These are phyloP conservation scores for Diospyros kaki DNA, from an alignment of 148 eudicot genomes.

Conservation along the genomic window DNA sequence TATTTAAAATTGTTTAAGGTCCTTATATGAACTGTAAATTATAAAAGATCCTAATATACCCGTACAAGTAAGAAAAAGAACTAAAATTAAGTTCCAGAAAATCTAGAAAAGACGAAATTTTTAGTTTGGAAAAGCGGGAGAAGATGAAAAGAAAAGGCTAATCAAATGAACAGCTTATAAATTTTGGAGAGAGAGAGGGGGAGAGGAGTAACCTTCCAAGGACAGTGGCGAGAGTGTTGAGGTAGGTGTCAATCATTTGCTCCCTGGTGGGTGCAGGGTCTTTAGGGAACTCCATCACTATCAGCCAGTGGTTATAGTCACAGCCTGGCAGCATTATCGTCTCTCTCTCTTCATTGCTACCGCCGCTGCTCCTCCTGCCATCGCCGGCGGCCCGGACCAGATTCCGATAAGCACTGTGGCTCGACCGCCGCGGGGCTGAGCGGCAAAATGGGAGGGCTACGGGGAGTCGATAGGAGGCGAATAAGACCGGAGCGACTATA, in stretches of 20 bases:
- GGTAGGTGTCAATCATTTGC: slow-evolving; percentile 89
- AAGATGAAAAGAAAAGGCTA: too few relatives aligned
- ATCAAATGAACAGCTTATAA: too few relatives aligned
- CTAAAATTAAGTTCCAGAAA: too few relatives aligned
- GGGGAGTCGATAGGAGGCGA: slow-evolving; percentile 5
- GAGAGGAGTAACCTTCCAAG: slow-evolving; percentile 57
- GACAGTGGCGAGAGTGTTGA: slow-evolving; percentile 73
- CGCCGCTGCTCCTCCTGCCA: slow-evolving; percentile 33
- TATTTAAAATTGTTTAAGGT: too few relatives aligned
- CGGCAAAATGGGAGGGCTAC: slow-evolving; percentile 3
- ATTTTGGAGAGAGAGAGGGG: not conserved
- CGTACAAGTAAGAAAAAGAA: too few relatives aligned
- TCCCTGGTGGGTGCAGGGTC: slow-evolving; percentile 91
- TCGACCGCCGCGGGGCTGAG: slow-evolving; percentile 14
- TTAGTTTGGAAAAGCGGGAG: too few relatives aligned
- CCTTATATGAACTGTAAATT: too few relatives aligned
- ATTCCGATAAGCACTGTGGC: not conserved
- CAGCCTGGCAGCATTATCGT: slow-evolving; percentile 85
- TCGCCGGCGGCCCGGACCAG: slow-evolving; percentile 25
- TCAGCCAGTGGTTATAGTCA: slow-evolving; percentile 94
- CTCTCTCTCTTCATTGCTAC: slow-evolving; percentile 53
- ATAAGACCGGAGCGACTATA: slow-evolving; percentile 12
- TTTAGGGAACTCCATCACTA: slow-evolving; percentile 92
- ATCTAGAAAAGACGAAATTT: too few relatives aligned
- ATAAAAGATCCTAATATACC: too few relatives aligned